phyloP scores from a whole-genome alignment of 345 rosid species.

The Euphorbia pulcherrima region DNA sequence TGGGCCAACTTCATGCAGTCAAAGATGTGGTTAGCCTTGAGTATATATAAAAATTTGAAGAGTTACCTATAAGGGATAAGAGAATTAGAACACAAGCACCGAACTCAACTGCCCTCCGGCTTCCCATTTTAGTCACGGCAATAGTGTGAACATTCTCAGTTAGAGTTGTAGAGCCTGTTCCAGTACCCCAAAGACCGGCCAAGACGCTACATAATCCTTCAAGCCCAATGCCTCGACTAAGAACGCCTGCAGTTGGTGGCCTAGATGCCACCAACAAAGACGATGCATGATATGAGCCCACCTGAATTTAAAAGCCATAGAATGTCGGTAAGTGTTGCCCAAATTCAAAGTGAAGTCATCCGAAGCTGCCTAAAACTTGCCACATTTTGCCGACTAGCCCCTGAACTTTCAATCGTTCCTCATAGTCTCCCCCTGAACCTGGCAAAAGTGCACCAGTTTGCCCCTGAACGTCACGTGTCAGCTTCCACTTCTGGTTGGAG shows the following conservation, averaged over 20 bases:
- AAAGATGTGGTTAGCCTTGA: too few species aligned
- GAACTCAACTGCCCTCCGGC: slow-evolving; percentile 85
- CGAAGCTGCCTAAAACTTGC: too few species aligned
- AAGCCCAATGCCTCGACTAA: slow-evolving; percentile 91
- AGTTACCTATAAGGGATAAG: slow-evolving; percentile 80
- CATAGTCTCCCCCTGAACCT: too few species aligned
- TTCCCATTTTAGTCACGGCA: slow-evolving; percentile 98
- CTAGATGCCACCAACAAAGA: slow-evolving; percentile 81
- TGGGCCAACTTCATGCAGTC: too few species aligned
- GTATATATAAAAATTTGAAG: not conserved
- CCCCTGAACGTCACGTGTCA: too few species aligned
- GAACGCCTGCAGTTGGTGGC: slow-evolving; percentile 90
- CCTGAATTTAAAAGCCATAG: slow-evolving; percentile 42
- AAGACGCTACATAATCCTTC: slow-evolving; percentile 84
- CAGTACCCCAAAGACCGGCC: slow-evolving; percentile 99
- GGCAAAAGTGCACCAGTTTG: too few species aligned
- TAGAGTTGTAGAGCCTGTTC: slow-evolving; percentile 88
- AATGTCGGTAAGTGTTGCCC: slow-evolving; percentile 12
- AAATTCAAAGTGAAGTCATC: too few species aligned
- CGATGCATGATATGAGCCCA: slow-evolving; percentile 94
- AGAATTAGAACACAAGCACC: slow-evolving; percentile 76
- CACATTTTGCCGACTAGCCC: too few species aligned
- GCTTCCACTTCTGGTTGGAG: too few species aligned
- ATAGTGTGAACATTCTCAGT: slow-evolving; percentile 97
- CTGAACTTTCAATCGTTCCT: too few species aligned